Evolutionary conservation across 2,329 filamentous ascomycete species (phyloP).

Genomic region (Emergomyces pasteurianus): DNA sequence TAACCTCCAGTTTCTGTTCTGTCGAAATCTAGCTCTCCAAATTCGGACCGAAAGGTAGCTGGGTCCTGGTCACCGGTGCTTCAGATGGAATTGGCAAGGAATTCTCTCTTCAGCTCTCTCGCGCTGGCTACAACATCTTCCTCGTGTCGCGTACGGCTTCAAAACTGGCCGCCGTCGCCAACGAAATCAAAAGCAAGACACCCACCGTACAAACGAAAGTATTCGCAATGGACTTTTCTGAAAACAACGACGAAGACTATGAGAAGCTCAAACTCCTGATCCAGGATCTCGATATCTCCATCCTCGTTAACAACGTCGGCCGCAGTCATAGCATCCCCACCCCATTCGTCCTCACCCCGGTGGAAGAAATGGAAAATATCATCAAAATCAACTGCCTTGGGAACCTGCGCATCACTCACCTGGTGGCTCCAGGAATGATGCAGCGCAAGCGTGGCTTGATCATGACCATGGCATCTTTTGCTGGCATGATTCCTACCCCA

Average conservation of each 20-base stretch:
- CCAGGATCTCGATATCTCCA: slow-evolving; percentile 63
- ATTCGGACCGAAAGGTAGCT: slow-evolving; percentile 83
- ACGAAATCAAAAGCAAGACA: slow-evolving; percentile 57
- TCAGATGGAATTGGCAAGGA: slow-evolving; percentile 97
- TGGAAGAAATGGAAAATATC: slow-evolving; percentile 75
- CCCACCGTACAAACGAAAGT: slow-evolving; percentile 59
- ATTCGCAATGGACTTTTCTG: slow-evolving; percentile 82
- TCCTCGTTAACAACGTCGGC: slow-evolving; percentile 95
- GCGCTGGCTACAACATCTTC: slow-evolving; percentile 86
- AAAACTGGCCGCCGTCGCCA: slow-evolving; percentile 68
- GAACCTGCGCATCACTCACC: slow-evolving; percentile 76
- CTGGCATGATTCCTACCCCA: slow-evolving; percentile 81
- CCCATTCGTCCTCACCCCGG: slow-evolving; percentile 66
- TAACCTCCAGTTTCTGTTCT: neutral
- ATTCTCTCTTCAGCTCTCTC: slow-evolving; percentile 78
- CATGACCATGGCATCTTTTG: slow-evolving; percentile 95
- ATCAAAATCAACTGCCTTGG: slow-evolving; percentile 91
- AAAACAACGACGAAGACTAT: slow-evolving; percentile 71
- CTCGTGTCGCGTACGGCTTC: slow-evolving; percentile 92
- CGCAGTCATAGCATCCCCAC: slow-evolving; percentile 89
- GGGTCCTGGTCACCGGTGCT: slow-evolving; percentile 88
- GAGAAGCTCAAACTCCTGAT: slow-evolving; percentile 56
- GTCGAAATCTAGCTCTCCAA: slow-evolving; percentile 55
- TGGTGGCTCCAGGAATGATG: slow-evolving; percentile 74
- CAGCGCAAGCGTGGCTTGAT: slow-evolving; percentile 77